Conservation (phyloP, 1,284 basidiomycete species). For the Fomitopsis pinicola region DNA sequence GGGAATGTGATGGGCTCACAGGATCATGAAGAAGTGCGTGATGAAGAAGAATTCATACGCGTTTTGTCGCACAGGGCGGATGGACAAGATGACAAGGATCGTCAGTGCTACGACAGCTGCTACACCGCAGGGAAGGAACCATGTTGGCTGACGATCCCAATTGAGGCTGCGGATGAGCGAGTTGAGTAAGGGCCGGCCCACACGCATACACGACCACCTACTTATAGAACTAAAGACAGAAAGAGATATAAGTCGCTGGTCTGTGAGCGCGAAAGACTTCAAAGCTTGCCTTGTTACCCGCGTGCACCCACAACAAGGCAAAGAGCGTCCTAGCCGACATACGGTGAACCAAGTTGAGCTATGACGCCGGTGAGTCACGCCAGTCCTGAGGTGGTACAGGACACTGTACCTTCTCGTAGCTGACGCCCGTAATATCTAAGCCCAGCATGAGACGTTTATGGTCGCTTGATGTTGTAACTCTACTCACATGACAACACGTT, state of each 20-base stretch:
- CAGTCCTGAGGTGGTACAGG: neutral
- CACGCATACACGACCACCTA: neutral
- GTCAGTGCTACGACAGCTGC: slow-evolving; percentile 14
- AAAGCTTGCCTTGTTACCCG: slow-evolving; percentile 35
- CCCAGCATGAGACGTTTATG: neutral
- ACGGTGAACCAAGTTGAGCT: slow-evolving; percentile 52
- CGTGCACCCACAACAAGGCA: slow-evolving; percentile 49
- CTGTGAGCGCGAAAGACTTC: neutral
- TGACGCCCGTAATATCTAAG: slow-evolving; percentile 52
- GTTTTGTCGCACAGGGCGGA: slow-evolving; percentile 18
- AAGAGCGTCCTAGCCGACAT: slow-evolving; percentile 45
- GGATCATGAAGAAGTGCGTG: slow-evolving; percentile 20
- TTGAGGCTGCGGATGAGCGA: neutral
- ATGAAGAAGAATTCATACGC: slow-evolving; percentile 26
- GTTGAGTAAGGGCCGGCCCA: neutral
- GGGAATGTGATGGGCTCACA: slow-evolving; percentile 12
- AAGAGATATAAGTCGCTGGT: neutral
- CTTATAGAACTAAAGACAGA: neutral
- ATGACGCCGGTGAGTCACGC: neutral
- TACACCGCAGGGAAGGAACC: slow-evolving; percentile 13
- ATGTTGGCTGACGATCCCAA: neutral
- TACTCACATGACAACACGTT: slow-evolving; percentile 54
- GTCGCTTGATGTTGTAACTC: neutral
- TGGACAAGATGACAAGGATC: slow-evolving; percentile 18
- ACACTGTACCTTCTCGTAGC: slow-evolving; percentile 47